Evolutionary conservation across 352 stramenopile species (phyloP).

Genomic region (Bremia lactucae): DNA sequence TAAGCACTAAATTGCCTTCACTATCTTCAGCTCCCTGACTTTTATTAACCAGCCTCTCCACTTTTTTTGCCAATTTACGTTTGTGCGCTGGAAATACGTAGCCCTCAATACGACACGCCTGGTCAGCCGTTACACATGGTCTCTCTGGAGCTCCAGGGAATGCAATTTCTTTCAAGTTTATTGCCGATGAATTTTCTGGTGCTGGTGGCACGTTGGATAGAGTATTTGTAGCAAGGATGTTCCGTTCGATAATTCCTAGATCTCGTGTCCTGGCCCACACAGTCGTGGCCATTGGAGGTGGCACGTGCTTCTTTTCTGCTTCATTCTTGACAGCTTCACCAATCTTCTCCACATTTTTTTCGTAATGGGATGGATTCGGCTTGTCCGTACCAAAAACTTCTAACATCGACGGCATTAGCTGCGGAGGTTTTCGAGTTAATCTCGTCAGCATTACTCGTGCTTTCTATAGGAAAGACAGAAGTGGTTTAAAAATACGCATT

Average conservation of each 20-base stretch:
- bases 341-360: slow-evolving; percentile 24
- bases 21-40: slow-evolving; percentile 20
- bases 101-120: slow-evolving; percentile 71
- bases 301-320: slow-evolving; percentile 2
- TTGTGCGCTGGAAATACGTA: slow-evolving; percentile 82
- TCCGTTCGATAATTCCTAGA: slow-evolving; percentile 56
- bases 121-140: slow-evolving; percentile 40
- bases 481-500: too few species aligned
- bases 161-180: slow-evolving; percentile 36
- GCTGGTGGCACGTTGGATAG: slow-evolving; percentile 18
- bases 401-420: slow-evolving; percentile 64
- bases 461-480: slow-evolving; percentile 47
- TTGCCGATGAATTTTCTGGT: slow-evolving; percentile 7
- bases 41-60: slow-evolving; percentile 43
- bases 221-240: slow-evolving; percentile 16
- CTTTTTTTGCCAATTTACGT: slow-evolving; percentile 54
- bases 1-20: slow-evolving; percentile 45
- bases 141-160: slow-evolving; percentile 21
- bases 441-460: slow-evolving; percentile 46
- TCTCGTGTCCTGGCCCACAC: slow-evolving; percentile 72
- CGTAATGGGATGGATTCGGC: slow-evolving; percentile 59
- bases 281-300: slow-evolving; percentile 33
- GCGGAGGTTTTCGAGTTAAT: slow-evolving; percentile 62
- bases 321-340: slow-evolving; percentile 1
- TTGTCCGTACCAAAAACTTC: slow-evolving; percentile 75